Base-by-base conservation (phyloP, 148 eudicot genomes). In the Simmondsia chinensis region DNA sequence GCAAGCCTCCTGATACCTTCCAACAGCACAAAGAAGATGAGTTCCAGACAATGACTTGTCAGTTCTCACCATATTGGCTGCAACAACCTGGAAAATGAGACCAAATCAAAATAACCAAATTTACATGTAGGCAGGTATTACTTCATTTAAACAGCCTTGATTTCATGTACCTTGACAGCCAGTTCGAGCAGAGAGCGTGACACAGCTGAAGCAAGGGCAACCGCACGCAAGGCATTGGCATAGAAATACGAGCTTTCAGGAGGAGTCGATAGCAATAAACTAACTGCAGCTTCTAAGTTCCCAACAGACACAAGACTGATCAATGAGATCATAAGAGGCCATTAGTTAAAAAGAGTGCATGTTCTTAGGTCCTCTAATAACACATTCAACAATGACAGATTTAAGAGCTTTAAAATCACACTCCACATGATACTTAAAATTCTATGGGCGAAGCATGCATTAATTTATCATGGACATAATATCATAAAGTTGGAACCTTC, bases 1-100 rank as follows among this genome's bases (percentile, higher is more conserved):
- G 60, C 99, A 91, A 42, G 99, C 99, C 80, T 91, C 99, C 61
- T 86, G 99, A 74, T 82, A 75, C 68, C 85, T 86, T 45, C 99
- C 99, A 50, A 91, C 99, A 43, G 95, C 99, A 56, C 99, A 91
- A 7, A 91, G 94, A 60, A 91, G 91, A 69, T 91, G 99, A 41
- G 80, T 86, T 26, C 99, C 99, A 19, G 94, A 82, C 55, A 91
- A 74, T 34, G 95, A 85, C 65, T 82, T 74, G 65, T 86, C 99
- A 42, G 82, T 85, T 62, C 97, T 69, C 33, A 91, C 97, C 97
- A 91, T 91, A 67, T 86, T 91, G 46, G 99, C 99, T 35, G 99
- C 99, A 72, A 86, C 95, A 39, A 91, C 99, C 99, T 91, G 64
- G 9, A 59, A 26, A 53, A 37, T 32, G 34, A 8, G 39, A 30